Base-by-base conservation (phyloP, 345 rosid genomes). In the Populus tremula region DNA sequence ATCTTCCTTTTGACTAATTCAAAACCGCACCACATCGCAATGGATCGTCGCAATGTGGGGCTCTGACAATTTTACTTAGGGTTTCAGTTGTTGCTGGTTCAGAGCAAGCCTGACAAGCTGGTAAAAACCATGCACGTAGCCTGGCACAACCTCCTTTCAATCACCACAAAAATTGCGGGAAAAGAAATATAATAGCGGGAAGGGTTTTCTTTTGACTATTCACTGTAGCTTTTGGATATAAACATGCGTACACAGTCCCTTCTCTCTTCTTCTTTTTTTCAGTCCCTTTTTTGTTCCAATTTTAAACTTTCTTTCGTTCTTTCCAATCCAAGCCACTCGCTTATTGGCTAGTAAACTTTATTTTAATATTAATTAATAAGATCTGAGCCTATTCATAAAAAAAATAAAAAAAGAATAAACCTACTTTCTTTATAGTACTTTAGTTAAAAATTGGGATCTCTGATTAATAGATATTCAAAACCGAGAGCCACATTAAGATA, bases 11-110 rank as follows among this genome's bases (percentile, higher is more conserved):
- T 64, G 61, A 74, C 72, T 73, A 33, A 33, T 33, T 36, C 71
- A 41, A 23, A 71, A 53, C 81, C 65, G 41, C 49, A 79, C 68
- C 85, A 78, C 83, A 53, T 81, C 84, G 73, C 77, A 67, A 73
- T 49, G 61, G 29, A 76, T 68, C 75, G 77, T 61, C 83, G 36
- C 47, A 25, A 56, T 76, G 80, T 79, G 36, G 77, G 71, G 68
- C 70, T 74, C 64, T 72, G 23, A 54, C 56, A 53, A 54, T 7
- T 71, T 38, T 53, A 35, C 31, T 73, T 69, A 76, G 70, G 75
- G 77, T 76, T 72, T 75, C 21, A 77, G 79, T 54, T 73, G 39
- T 14, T 29, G 23, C 29, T 64, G 33, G 29, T 27, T 36, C 6
- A 17, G 18, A 41, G 21, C 31, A n/a, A 33, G 45, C 47, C 36